Conservation (phyloP, 2,329 filamentous ascomycete genomes). For the Didymella keratinophila region DNA sequence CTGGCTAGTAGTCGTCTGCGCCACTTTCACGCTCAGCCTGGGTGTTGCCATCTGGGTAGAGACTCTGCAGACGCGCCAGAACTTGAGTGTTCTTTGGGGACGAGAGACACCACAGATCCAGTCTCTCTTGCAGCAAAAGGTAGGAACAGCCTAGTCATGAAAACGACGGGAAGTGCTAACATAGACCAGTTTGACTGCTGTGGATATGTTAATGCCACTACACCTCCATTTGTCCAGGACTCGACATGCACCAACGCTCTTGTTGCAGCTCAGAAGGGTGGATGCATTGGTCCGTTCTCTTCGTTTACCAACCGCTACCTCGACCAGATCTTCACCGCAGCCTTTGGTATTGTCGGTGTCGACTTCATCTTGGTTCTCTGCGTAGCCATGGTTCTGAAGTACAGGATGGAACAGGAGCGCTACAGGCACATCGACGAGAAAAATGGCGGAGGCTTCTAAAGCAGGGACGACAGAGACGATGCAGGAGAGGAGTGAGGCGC, state of each 20-base stretch:
- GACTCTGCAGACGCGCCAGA: constrained; percentile 72
- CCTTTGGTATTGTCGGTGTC: constrained; percentile 78
- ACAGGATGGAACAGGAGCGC: constrained; percentile 79
- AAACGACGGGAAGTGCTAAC: constrained; percentile 30
- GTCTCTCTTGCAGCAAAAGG: constrained; percentile 73
- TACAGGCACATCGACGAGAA: constrained; percentile 86
- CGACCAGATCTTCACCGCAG: constrained; percentile 78
- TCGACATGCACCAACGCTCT: constrained; percentile 72
- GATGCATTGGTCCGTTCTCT: constrained; percentile 73
- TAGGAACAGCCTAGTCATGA: constrained; percentile 51
- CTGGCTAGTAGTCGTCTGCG: constrained; percentile 71
- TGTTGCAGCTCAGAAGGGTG: constrained; percentile 72
- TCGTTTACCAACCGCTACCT: constrained; percentile 75
- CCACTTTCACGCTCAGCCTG: constrained; percentile 70
- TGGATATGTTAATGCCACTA: constrained; percentile 76
- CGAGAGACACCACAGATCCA: constrained; percentile 65
- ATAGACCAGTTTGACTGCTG: constrained; percentile 75
- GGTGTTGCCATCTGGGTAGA: constrained; percentile 69
- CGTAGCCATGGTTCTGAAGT: constrained; percentile 79
- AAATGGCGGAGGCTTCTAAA: constrained; percentile 52
- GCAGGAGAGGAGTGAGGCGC: not conserved
- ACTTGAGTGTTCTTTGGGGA: constrained; percentile 69
- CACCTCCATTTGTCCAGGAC: constrained; percentile 76
- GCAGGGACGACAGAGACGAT: not conserved
- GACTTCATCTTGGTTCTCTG: constrained; percentile 73